Evolutionary conservation across 2,329 filamentous ascomycete species (phyloP), one percentile per base, ranked within the genome.

Genomic region (Penicillium sp.): DNA sequence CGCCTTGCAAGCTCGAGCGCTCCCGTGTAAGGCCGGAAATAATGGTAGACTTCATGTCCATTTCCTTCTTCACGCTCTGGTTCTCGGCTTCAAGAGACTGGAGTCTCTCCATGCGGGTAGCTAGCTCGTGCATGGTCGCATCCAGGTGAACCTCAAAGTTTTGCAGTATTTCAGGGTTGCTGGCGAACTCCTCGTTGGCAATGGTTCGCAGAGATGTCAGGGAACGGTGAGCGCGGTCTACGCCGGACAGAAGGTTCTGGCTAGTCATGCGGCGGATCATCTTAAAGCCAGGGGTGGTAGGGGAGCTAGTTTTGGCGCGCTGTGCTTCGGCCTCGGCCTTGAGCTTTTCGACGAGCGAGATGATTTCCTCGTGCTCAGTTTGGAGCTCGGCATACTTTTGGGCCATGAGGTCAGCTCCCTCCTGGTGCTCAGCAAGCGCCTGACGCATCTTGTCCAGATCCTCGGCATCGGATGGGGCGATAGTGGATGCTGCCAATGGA

Each of bases 41-140:
- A 67, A 99, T 92, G 24, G 90, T 90, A 79, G 93, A 91, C 82
- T 99, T 99, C 56, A 84, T 87, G 68, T 99, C 94, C 88, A 97
- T 96, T 72, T 99, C 94, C 77, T 91, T 96, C 78, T 90, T 94
- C 18, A 91, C 84, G 3, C 85, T 86, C 21, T 86, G 79, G 50
- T 97, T 84, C 61, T 96, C 93, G 5, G 86, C 85, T 71, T 99
- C 94, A 12, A 99, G 80, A 63, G 92, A 87, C 66, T 95, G 90
- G 46, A 97, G 92, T 23, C 92, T 86, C 70, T 97, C 92, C 32
- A 92, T 92, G 34, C 92, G 86, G 8, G 81, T 81, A 59, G 96
- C 89, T 27, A 99, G 80, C 69, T 99, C 94, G 63, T 94, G 90
- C 86, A 97, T 93, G 51, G 93, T 91, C 2, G 90, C 84, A 66